Base-by-base conservation (phyloP, 2,329 filamentous ascomycete species). In the Trichoderma atrobrunneum region DNA sequence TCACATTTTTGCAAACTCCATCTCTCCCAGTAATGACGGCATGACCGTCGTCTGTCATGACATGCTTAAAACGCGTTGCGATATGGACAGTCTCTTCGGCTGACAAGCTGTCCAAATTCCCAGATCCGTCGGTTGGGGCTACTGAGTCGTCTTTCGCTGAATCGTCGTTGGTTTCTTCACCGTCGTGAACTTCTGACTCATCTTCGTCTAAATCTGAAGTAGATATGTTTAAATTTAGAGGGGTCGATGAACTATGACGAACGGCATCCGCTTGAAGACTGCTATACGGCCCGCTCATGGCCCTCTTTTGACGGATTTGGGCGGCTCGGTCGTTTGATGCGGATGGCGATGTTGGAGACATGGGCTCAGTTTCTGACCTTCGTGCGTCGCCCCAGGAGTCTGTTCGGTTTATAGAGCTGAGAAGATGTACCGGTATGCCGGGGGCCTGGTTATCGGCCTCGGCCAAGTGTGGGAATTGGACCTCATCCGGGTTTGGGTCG, bases 11-110 rank as follows among this genome's bases (percentile, higher is more conserved):
- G 92, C 59, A 96, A 82, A 87, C 88, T 2, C 90, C 91, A 68
- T 93, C 90, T 70, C 92, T 87, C 7, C 94, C 94, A 1, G 93
- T 96, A 69, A 97, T 93, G 34, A 97, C 88, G 30, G 92, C 90
- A 81, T 97, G 93, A 0, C 94, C 94, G 18, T 90, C 92, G 2
- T 92, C 89, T 0, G 92, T 94, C 30, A 91, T 84, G 5, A 92
- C 85, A 78, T 97, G 93, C 75, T 91, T 92, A 81, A 97, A 97
- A 2, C 94, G 90, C 28, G 90, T 86, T 1, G 93, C 93, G 2
- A 94, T 78, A 30, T 92, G 83, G 1, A 82, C 77, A 1, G 89
- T 84, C 10, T 83, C 68, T 16, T 30, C 48, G 7, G 21, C 7
- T 12, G 32, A 39, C 3, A 14, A 48, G n/a, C 21, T 60, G 1